Conservation (phyloP, 768 basidiomycete species). For the Suillus lakei region DNA sequence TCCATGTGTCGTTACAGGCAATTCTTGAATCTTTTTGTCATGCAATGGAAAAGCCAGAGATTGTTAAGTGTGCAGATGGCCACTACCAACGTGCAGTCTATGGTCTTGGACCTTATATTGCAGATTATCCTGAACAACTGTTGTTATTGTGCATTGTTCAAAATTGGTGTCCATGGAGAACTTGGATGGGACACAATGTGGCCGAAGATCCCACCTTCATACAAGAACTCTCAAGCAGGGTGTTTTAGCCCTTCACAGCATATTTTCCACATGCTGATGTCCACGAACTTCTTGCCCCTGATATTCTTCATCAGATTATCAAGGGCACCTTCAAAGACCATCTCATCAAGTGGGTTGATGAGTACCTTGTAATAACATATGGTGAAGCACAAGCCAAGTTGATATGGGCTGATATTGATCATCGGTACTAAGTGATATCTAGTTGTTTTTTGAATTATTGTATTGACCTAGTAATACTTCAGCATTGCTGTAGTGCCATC, state of each 20-base stretch:
- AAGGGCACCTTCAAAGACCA: conserved; percentile 50
- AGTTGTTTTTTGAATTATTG: too few species aligned
- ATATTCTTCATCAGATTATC: conserved; percentile 41
- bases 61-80: conserved; percentile 34
- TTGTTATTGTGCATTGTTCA: conserved; percentile 37
- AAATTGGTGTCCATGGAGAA: conserved; percentile 41
- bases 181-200: conserved; percentile 24
- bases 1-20: conserved; percentile 32
- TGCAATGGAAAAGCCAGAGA: conserved; percentile 31
- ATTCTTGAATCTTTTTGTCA: conserved; percentile 29
- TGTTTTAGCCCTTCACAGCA: conserved; percentile 12
- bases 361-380: conserved; percentile 33
- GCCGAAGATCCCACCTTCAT: background rate
- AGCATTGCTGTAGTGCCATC: conserved; percentile 32
- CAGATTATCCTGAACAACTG: conserved; percentile 47
- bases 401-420: conserved; percentile 37
- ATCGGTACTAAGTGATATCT: conserved; percentile 17
- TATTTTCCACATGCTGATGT: conserved; percentile 13
- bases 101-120: conserved; percentile 43
- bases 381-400: conserved; percentile 21
- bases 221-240: too few species aligned
- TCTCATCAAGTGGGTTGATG: conserved; percentile 39
- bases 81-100: conserved; percentile 35
- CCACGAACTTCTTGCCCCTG: conserved; percentile 10
- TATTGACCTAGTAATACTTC: too few species aligned